Percentiles rank a stretch among this genome's conserved stretches.
Evolutionary conservation across 2,329 filamentous ascomycete species (phyloP).

Genomic region (Pseudophaeomoniella oleicola): DNA sequence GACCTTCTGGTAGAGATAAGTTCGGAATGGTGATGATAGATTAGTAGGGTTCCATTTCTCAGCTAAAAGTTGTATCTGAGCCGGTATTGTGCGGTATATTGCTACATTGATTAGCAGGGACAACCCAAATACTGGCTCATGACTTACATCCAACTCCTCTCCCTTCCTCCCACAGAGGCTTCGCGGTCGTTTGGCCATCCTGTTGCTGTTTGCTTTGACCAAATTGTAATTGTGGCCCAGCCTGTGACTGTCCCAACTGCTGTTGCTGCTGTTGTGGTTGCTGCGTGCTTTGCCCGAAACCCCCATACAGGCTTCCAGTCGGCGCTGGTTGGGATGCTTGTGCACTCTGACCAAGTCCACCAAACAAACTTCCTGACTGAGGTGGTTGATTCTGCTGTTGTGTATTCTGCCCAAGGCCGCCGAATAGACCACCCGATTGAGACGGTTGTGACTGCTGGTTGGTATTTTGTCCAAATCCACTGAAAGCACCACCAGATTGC

Average conservation of each 20-base stretch:
- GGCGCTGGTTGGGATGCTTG: conserved; percentile 17
- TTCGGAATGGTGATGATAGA: conserved; percentile 38
- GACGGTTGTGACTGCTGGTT: conserved; percentile 15
- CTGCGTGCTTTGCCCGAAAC: conserved; percentile 14
- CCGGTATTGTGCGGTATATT: conserved; percentile 46
- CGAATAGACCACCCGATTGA: conserved; percentile 17
- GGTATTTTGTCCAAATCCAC: conserved; percentile 9
- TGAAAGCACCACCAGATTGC: conserved; percentile 12
- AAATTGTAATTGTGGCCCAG: conserved; percentile 12
- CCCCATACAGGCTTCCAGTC: conserved; percentile 16
- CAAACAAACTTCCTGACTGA: conserved; percentile 23
- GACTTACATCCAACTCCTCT: conserved; percentile 6
- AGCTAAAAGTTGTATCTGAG: conserved; percentile 46
- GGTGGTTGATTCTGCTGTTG: conserved; percentile 10
- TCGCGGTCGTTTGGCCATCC: conserved; percentile 22
- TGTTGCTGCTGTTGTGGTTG: conserved; percentile 25
- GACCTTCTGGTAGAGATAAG: conserved; percentile 51
- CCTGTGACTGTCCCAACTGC: conserved; percentile 13
- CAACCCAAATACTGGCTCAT: neutral
- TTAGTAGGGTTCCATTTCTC: conserved; percentile 45
- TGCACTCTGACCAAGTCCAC: conserved; percentile 12
- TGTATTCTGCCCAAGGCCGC: conserved; percentile 6
- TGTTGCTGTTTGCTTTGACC: conserved; percentile 10
- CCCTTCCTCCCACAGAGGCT: conserved; percentile 5
- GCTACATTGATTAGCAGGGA: neutral